Percentiles rank a stretch among this genome's conserved stretches.
Evolutionary conservation across 2,329 filamentous ascomycete genomes (phyloP).

Genomic region (Corniculantispora saksenae): DNA sequence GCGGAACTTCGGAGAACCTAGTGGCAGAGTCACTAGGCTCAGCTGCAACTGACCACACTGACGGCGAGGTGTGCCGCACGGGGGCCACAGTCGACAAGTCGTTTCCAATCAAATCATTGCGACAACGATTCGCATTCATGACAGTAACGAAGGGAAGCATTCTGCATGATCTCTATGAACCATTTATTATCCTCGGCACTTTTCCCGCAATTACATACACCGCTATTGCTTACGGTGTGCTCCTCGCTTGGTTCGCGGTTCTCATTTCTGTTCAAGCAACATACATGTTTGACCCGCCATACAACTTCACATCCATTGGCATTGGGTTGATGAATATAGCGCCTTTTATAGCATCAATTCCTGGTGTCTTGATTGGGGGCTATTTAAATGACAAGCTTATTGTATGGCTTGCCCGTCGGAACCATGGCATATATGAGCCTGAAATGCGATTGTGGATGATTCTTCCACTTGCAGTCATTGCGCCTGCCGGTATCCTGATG

Average conservation of each 20-base stretch:
- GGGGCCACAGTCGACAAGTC: conserved; percentile 21
- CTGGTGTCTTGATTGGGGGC: conserved; percentile 39
- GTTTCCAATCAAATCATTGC: conserved; percentile 22
- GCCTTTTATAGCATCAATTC: conserved; percentile 38
- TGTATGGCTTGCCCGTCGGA: conserved; percentile 36
- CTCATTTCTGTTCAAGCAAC: conserved; percentile 21
- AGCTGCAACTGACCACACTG: conserved; percentile 1
- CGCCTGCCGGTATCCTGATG: conserved; percentile 37
- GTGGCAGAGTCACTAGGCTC: neutral
- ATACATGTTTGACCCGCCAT: conserved; percentile 32
- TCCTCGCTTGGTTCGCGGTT: conserved; percentile 38
- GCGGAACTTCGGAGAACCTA: neutral
- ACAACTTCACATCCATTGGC: conserved; percentile 28
- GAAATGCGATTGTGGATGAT: conserved; percentile 42
- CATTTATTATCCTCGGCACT: conserved; percentile 20
- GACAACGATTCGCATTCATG: conserved; percentile 26
- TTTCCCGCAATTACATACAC: conserved; percentile 40
- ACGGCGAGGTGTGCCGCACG: conserved; percentile 32
- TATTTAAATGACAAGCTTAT: conserved; percentile 40
- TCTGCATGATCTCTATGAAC: conserved; percentile 19
- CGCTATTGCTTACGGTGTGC: conserved; percentile 40
- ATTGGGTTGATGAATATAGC: conserved; percentile 31
- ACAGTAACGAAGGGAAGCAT: conserved; percentile 23
- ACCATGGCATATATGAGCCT: conserved; percentile 42
- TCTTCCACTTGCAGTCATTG: conserved; percentile 29